phyloP scores from a whole-genome alignment of 352 stramenopile species.

The Phytophthora macrochlamydospora region DNA sequence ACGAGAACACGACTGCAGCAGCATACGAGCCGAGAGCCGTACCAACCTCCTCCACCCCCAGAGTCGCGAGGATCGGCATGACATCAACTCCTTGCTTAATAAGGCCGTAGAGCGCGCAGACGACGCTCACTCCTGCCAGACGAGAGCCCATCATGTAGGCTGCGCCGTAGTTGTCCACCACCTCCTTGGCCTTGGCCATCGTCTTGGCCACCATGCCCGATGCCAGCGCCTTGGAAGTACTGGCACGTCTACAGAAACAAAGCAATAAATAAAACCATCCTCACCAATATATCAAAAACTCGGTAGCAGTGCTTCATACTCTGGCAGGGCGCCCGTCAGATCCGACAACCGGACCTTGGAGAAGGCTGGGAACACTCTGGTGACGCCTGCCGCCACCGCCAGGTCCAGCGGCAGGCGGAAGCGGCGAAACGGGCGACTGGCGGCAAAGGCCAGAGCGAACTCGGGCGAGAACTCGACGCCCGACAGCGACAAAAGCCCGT shows the following conservation, averaged over 20 bases:
- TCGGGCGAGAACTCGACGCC: slow-evolving; percentile 82
- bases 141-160: slow-evolving; percentile 91
- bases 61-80: slow-evolving; percentile 71
- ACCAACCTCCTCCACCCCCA: slow-evolving; percentile 74
- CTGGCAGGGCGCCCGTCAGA: slow-evolving; percentile 57
- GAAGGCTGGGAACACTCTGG: slow-evolving; percentile 77
- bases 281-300: not conserved
- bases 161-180: slow-evolving; percentile 88
- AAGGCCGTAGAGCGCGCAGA: slow-evolving; percentile 70
- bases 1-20: slow-evolving; percentile 79
- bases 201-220: slow-evolving; percentile 59
- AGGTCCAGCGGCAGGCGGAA: slow-evolving; percentile 82
- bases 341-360: slow-evolving; percentile 75
- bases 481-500: slow-evolving; percentile 66
- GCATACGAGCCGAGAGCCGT: slow-evolving; percentile 79
- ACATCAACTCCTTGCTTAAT: slow-evolving; percentile 88
- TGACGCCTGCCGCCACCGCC: slow-evolving; percentile 61
- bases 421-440: slow-evolving; percentile 82
- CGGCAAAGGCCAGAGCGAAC: slow-evolving; percentile 85
- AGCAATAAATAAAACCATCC: slow-evolving; percentile 8
- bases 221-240: slow-evolving; percentile 13
- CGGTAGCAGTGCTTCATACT: slow-evolving; percentile 29
- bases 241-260: slow-evolving; percentile 21
- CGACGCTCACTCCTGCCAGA: slow-evolving; percentile 75
- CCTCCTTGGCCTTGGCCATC: slow-evolving; percentile 70